These are phyloP conservation scores for Nematodospora anomalae DNA, from an alignment of 1,139 yeast genomes.

Conservation along the genomic window DNA sequence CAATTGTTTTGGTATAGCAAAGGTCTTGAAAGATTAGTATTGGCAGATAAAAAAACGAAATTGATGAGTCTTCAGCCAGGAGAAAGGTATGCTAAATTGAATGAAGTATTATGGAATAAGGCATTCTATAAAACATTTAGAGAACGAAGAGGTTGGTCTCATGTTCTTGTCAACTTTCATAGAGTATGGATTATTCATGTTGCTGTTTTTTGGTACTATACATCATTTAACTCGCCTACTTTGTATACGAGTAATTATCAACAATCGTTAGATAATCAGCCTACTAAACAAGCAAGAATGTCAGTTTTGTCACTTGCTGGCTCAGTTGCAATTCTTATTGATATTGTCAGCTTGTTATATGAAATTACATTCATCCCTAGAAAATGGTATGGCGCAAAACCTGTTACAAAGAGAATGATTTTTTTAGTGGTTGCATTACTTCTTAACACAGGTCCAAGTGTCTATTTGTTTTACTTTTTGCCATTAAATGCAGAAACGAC, in stretches of 20 bases:
- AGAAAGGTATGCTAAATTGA: conserved; percentile 46
- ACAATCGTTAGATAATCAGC: conserved; percentile 46
- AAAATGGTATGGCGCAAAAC: conserved; percentile 54
- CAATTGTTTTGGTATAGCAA: conserved; percentile 60
- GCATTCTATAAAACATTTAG: conserved; percentile 55
- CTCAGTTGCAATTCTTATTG: conserved; percentile 43
- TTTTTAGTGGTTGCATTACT: conserved; percentile 29
- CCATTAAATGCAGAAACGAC: conserved; percentile 27
- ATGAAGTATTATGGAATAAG: conserved; percentile 49
- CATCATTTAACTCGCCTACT: conserved; percentile 53
- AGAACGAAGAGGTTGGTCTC: conserved; percentile 62
- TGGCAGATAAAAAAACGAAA: conserved; percentile 34
- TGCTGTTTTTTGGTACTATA: conserved; percentile 59
- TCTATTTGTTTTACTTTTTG: conserved; percentile 33
- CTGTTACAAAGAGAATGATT: conserved; percentile 35
- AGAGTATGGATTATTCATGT: conserved; percentile 64
- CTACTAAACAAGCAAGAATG: conserved; percentile 46
- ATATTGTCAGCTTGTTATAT: conserved; percentile 40
- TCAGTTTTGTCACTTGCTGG: conserved; percentile 55
- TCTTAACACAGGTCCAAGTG: conserved; percentile 40
- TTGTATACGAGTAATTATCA: conserved; percentile 52
- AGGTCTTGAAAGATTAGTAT: conserved; percentile 46
- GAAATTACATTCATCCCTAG: conserved; percentile 56
- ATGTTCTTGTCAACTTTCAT: conserved; percentile 55
- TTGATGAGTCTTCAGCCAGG: conserved; percentile 45